Percentiles rank a stretch among this genome's conserved stretches.
Conservation (phyloP, 2,329 filamentous ascomycete genomes). For the Massarina eburnea region DNA sequence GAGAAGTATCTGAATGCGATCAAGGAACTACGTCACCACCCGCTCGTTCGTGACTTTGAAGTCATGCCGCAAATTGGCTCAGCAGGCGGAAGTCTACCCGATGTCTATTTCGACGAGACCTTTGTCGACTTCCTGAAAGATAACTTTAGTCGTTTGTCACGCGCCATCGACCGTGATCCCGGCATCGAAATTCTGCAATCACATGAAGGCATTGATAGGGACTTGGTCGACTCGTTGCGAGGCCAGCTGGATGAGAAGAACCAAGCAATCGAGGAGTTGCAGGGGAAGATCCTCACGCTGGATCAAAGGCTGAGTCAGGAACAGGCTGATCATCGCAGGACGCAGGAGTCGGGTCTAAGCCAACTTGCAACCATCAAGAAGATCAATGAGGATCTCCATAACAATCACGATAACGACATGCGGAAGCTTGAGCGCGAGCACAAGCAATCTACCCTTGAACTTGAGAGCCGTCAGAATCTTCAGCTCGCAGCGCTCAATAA, state of each 20-base stretch:
- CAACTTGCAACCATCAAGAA: constrained; percentile 59
- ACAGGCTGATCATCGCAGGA: constrained; percentile 69
- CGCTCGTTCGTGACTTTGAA: constrained; percentile 84
- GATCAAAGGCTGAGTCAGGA: constrained; percentile 68
- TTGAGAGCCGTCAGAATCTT: constrained; percentile 53
- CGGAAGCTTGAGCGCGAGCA: constrained; percentile 50
- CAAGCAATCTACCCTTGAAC: constrained; percentile 35
- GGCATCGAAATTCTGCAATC: constrained; percentile 83
- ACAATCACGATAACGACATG: constrained; percentile 68
- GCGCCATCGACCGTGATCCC: constrained; percentile 88
- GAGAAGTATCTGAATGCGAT: constrained; percentile 86
- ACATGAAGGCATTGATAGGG: constrained; percentile 88
- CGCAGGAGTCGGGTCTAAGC: constrained; percentile 53
- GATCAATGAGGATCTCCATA: constrained; percentile 71
- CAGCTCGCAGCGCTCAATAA: constrained; percentile 42
- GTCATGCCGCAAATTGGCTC: constrained; percentile 69
- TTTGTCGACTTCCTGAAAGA: constrained; percentile 97
- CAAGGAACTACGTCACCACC: constrained; percentile 73
- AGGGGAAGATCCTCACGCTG: constrained; percentile 57
- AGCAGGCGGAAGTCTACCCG: constrained; percentile 61
- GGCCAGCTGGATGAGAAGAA: constrained; percentile 75
- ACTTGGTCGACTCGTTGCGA: constrained; percentile 84
- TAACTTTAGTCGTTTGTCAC: constrained; percentile 82
- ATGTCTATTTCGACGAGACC: constrained; percentile 80
- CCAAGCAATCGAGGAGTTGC: constrained; percentile 58